Conservation (phyloP, 2,329 filamentous ascomycete genomes). For the Sphaerulina musiva region DNA sequence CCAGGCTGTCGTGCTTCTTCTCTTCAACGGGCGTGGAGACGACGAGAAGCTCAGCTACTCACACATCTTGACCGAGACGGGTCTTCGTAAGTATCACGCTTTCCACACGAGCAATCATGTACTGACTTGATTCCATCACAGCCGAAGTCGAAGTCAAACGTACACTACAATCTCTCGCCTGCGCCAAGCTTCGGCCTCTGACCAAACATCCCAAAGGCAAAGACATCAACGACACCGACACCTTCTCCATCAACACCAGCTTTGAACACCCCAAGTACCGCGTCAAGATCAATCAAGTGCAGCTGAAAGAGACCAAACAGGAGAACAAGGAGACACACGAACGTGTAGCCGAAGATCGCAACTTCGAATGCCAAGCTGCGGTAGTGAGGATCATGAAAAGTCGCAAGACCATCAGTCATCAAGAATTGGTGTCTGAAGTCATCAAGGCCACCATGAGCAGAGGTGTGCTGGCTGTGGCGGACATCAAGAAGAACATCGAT, state of each 20-base stretch:
- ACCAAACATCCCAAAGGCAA: slow-evolving; percentile 72
- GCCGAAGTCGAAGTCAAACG: slow-evolving; percentile 73
- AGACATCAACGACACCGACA: slow-evolving; percentile 72
- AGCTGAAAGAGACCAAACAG: slow-evolving; percentile 89
- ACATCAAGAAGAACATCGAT: slow-evolving; percentile 97
- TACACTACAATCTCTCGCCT: slow-evolving; percentile 90
- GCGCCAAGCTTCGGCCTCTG: slow-evolving; percentile 78
- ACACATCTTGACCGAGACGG: slow-evolving; percentile 68
- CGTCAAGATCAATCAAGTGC: slow-evolving; percentile 98
- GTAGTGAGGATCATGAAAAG: slow-evolving; percentile 98
- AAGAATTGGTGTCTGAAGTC: slow-evolving; percentile 83
- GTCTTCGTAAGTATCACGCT: slow-evolving; percentile 51
- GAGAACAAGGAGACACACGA: slow-evolving; percentile 94
- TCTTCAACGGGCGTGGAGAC: slow-evolving; percentile 70
- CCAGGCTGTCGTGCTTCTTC: slow-evolving; percentile 80
- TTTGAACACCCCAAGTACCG: slow-evolving; percentile 80
- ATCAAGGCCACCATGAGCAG: slow-evolving; percentile 83
- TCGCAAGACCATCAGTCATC: slow-evolving; percentile 76
- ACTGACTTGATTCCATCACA: slow-evolving; percentile 32
- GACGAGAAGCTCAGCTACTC: slow-evolving; percentile 64
- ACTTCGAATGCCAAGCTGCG: slow-evolving; percentile 94
- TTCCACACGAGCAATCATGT: background rate
- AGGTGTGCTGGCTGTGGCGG: slow-evolving; percentile 74
- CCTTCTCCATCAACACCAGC: slow-evolving; percentile 70
- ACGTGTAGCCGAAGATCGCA: slow-evolving; percentile 77